Percentiles rank a stretch among this genome's conserved stretches.
Conservation (phyloP, 176 grass and related monocot genomes). For the Rhynchospora tenuis region DNA sequence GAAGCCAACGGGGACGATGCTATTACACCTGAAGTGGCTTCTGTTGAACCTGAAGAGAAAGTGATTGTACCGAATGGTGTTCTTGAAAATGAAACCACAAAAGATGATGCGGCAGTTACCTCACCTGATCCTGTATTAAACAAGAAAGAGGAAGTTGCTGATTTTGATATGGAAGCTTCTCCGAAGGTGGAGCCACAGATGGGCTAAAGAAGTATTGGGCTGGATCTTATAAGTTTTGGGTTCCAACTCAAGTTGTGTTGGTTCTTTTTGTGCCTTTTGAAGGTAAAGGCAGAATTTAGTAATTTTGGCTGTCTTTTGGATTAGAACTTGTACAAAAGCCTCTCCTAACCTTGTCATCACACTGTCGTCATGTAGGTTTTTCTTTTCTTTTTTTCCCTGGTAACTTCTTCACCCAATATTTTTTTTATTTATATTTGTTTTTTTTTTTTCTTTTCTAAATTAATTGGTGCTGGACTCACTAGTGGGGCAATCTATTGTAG, state of each 20-base stretch:
- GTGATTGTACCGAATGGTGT: not conserved
- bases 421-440: constrained; percentile 14
- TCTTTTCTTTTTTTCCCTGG: not conserved
- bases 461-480: constrained; percentile 18
- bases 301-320: constrained; percentile 26
- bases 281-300: constrained; percentile 10
- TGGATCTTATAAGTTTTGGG: constrained; percentile 12
- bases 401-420: constrained; percentile 9
- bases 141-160: constrained; percentile 2
- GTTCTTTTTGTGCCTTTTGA: constrained; percentile 2
- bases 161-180: constrained; percentile 6
- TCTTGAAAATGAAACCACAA: constrained; percentile 11
- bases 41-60: constrained; percentile 6
- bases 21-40: not conserved
- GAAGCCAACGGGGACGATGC: not conserved
- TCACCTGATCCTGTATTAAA: not conserved
- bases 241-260: not conserved
- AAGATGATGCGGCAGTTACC: not conserved
- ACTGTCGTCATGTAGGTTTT: constrained; percentile 2
- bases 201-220: not conserved
- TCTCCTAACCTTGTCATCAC: constrained; percentile 25
- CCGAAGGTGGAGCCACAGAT: constrained; percentile 11
- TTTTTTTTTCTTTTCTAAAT: not conserved
- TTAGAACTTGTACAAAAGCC: constrained; percentile 21
- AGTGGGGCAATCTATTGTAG: constrained; percentile 7